phyloP scores from a whole-genome alignment of 805 yeast genomes.

The Kodamaea jinghongensis region DNA sequence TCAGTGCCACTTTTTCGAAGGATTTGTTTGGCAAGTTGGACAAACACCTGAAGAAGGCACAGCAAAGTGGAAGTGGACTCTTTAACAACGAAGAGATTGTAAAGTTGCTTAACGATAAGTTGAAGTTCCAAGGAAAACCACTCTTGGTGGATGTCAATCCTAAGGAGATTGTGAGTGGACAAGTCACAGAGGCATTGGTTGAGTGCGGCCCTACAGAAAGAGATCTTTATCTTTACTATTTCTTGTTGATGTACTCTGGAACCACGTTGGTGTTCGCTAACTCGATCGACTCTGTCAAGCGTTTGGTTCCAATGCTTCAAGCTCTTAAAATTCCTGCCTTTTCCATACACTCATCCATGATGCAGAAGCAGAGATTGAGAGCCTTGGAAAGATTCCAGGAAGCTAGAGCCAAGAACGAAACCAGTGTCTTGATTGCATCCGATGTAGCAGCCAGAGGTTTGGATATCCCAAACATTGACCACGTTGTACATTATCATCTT shows the following conservation, averaged over 20 bases:
- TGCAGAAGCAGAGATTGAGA: conserved; percentile 87
- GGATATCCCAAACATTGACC: conserved; percentile 86
- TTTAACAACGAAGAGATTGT: conserved; percentile 59
- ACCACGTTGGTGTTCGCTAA: conserved; percentile 89
- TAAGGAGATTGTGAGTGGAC: conserved; percentile 68
- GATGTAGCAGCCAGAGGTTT: conserved; percentile 99
- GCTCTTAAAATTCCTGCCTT: conserved; percentile 67
- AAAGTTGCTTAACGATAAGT: conserved; percentile 60
- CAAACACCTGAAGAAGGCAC: conserved; percentile 22
- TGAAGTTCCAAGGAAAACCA: conserved; percentile 72
- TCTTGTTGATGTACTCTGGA: conserved; percentile 82
- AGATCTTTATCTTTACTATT: conserved; percentile 87
- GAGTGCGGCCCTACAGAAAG: conserved; percentile 91
- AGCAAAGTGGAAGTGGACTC: conserved; percentile 18
- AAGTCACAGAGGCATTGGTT: conserved; percentile 78
- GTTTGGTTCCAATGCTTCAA: conserved; percentile 72
- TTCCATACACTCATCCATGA: conserved; percentile 90
- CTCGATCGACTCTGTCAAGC: conserved; percentile 91
- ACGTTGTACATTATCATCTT: conserved; percentile 92
- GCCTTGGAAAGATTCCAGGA: conserved; percentile 77
- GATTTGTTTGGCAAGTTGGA: conserved; percentile 77
- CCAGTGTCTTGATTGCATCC: conserved; percentile 80
- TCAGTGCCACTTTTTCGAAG: conserved; percentile 88
- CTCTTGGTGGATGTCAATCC: conserved; percentile 83
- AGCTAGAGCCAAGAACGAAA: conserved; percentile 44